Evolutionary conservation across 2,329 filamentous ascomycete genomes (phyloP), one percentile per base, ranked within the genome.

Genomic region (Pestalotiopsis sp.): DNA sequence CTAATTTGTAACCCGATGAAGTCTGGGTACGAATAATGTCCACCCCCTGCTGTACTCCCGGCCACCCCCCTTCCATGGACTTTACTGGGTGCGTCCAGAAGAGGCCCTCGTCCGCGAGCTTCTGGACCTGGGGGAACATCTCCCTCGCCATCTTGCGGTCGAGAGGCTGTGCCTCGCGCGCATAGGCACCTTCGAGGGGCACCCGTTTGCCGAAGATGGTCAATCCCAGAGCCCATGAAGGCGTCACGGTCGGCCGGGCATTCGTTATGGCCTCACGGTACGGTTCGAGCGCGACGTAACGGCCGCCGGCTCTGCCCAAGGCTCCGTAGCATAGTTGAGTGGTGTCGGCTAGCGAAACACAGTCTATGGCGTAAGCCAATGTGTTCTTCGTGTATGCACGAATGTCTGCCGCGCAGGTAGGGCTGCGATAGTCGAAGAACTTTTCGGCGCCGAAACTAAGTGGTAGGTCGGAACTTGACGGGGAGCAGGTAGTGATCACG

Each of bases 341-440:
- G 3, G 77, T 80, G 9, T 68, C 60, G 25, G 76, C 76, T 70
- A 83, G 80, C 39, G 80, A 76, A 67, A 88, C 84, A 69, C 82
- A 85, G 74, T 89, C 87, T 49, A 86, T 81, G 3, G 77, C 84
- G 31, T 83, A 75, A 14, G 75, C 74, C 3, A 88, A 77, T 38
- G 75, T 76, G 75, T 84, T 80, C 3, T 82, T 77, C 11, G 84
- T 85, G 65, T 78, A 78, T 57, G 79, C 76, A 41, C 81, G 79
- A 75, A 89, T 88, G 69, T 86, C 80, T 52, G 78, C 76, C 1
- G 80, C 80, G 57, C 39, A 80, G 80, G 23, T 81, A 80, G 0
- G 82, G 78, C 20, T 82, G 80, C 20, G 80, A 79, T 88, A 88
- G 76, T 88, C 82, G 71, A 87, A 86, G 12, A 80, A 80, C 59